These are phyloP conservation scores for Peterozyma toletana DNA, from an alignment of 805 yeast genomes.

Conservation along the genomic window DNA sequence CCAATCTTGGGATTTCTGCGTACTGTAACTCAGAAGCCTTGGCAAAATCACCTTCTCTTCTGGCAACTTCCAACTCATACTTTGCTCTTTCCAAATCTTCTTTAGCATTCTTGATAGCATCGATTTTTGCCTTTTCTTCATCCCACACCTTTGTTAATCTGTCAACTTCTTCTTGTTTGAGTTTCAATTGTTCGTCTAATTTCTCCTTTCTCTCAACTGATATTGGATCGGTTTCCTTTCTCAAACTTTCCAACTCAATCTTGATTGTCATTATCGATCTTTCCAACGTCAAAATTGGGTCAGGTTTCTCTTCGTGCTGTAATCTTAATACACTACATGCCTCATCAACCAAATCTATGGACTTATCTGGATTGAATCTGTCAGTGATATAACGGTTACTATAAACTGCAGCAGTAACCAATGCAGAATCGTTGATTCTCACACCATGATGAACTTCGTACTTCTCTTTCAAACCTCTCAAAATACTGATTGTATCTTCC, in stretches of 20 bases:
- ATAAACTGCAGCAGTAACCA: constrained; percentile 89
- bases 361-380: constrained; percentile 90
- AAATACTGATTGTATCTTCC: constrained; percentile 82
- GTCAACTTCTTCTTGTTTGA: constrained; percentile 56
- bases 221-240: constrained; percentile 85
- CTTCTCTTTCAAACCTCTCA: constrained; percentile 88
- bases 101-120: constrained; percentile 71
- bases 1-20: constrained; percentile 75
- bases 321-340: constrained; percentile 92
- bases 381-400: constrained; percentile 89
- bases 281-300: constrained; percentile 83
- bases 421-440: constrained; percentile 82
- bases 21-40: constrained; percentile 87
- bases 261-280: constrained; percentile 88
- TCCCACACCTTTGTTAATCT: constrained; percentile 86
- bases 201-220: constrained; percentile 74
- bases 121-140: constrained; percentile 68
- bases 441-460: constrained; percentile 99
- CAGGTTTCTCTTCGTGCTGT: constrained; percentile 97
- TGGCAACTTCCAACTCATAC: constrained; percentile 73
- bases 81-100: constrained; percentile 78
- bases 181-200: constrained; percentile 58
- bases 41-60: constrained; percentile 80
- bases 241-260: constrained; percentile 88
- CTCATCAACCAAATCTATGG: constrained; percentile 93